phyloP scores from a whole-genome alignment of 169 alveolate species.

The Plasmodium adleri region DNA sequence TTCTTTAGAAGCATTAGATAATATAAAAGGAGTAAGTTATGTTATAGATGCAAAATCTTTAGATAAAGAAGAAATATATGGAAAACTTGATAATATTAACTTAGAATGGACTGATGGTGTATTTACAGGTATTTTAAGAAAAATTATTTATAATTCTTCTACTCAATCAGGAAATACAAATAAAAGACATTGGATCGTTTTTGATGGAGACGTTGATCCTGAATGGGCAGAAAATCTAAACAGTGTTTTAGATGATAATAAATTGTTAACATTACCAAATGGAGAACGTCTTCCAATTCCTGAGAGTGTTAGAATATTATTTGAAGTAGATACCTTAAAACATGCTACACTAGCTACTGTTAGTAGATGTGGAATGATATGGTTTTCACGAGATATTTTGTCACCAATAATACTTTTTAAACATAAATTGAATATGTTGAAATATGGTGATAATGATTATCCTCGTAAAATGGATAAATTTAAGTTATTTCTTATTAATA shows the following conservation, averaged over 20 bases:
- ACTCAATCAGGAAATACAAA: conserved; percentile 73
- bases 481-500: conserved; percentile 17
- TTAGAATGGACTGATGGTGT: conserved; percentile 99
- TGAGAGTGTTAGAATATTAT: conserved; percentile 86
- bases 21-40: conserved; percentile 93
- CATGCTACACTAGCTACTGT: conserved; percentile 99
- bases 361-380: conserved; percentile 98
- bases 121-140: conserved; percentile 93
- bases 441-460: conserved; percentile 89
- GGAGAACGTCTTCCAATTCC: conserved; percentile 98
- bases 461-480: conserved; percentile 50
- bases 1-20: conserved; percentile 93
- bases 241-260: conserved; percentile 99
- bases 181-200: conserved; percentile 96
- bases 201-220: conserved; percentile 99
- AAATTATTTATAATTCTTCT: conserved; percentile 73
- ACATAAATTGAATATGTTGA: conserved; percentile 90
- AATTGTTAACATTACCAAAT: conserved; percentile 96
- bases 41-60: conserved; percentile 94
- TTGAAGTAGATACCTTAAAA: conserved; percentile 96
- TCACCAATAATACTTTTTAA: conserved; percentile 80
- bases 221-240: conserved; percentile 99
- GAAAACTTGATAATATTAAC: conserved; percentile 95
- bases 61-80: conserved; percentile 95
- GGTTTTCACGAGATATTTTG: conserved; percentile 95